Evolutionary conservation across 768 basidiomycete genomes (phyloP), one percentile per base, ranked within the genome.

Genomic region (Termitomyces sp.): DNA sequence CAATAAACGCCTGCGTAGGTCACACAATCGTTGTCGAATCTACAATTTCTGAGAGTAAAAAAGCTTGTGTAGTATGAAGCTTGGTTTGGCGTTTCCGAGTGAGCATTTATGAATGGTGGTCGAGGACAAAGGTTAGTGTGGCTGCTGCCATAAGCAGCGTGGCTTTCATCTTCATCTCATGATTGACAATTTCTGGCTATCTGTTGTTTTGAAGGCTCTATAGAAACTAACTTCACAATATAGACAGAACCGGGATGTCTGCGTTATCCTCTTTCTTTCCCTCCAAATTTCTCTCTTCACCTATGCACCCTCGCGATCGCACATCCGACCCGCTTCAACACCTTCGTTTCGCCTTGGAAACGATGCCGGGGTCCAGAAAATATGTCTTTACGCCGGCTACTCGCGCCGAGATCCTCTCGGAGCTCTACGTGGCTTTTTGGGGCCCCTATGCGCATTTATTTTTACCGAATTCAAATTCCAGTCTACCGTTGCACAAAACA

Each of bases 381-480:
- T 90, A 88, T 67, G 78, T 81, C 3, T 91, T 91, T 67, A 86
- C 85, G 0, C 80, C 83, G 28, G 76, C 84, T 14, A 86, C 87
- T 8, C 84, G 91, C 47, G 84, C 87, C 50, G 88, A 91, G 68
- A 88, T 92, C 27, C 77, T 93, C n/a, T 79, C 82, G 25, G 90
- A 89, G 63, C 79, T 94, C 1, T 93, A 92, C 66, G 81, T 83
- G 57, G 81, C 89, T 3, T 89, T 94, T 73, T 91, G 90, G 86
- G 91, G 89, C 1, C 77, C 80, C 3, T 85, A 90, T 61, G 76
- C 82, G 3, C 80, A 86, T 57, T 74, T 88, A 47, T 94, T 94
- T 70, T 75, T 92, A 4, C 86, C 88, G 0, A 78, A 78, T 50
- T 82, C 82, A 5, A 83, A 82, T 60, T 75, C 79, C 0, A 83